Base-by-base conservation (phyloP, 225 moss, liverwort and hornwort genomes). In the Sphagnum contortum region DNA sequence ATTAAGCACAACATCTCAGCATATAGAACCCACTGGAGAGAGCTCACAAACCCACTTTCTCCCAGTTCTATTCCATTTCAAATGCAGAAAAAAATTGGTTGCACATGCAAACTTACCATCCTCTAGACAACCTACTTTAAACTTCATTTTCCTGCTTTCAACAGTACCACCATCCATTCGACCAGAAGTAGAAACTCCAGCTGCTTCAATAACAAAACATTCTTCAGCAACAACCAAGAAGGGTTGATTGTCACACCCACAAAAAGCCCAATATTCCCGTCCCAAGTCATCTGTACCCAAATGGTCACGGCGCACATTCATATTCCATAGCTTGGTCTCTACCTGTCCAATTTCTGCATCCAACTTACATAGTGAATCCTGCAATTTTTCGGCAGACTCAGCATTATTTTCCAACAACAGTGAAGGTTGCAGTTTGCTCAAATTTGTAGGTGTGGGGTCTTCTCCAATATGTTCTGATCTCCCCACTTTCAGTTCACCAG, bases 201-300 rank as follows among this genome's bases (percentile, higher is more conserved):
- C 1, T 29, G 29, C 29, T 29, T 29, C 29, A 29, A 29, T 29
- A 29, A 29, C 29, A 29, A 29, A 29, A 29, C 0, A 0, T 29
- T 29, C 29, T 1, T 85, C 72, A 61, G 70, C 87, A 68, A 93
- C 93, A 60, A 93, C 91, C 69, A 99, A 76, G 82, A 89, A 80
- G 46, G 93, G 98, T 54, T 57, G 71, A 63, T 75, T 81, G 65
- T 81, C 81, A 54, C 80, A 81, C 58, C 93, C 91, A 63, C 79
- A 87, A 48, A 99, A 84, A 7, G 78, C 83, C 98, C 98, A 99
- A 72, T 99, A 99, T 56, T 76, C 77, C 65, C 93, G 83, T 70
- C 98, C 98, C 49, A 76, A 47, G 59, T 93, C 91, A 75, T 99
- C 98, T 72, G 72, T 84, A 63, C 98, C 98, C 62, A 99, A 78